phyloP scores from a whole-genome alignment of 2,329 filamentous ascomycete species.

The Fusarium praegraminearum region DNA sequence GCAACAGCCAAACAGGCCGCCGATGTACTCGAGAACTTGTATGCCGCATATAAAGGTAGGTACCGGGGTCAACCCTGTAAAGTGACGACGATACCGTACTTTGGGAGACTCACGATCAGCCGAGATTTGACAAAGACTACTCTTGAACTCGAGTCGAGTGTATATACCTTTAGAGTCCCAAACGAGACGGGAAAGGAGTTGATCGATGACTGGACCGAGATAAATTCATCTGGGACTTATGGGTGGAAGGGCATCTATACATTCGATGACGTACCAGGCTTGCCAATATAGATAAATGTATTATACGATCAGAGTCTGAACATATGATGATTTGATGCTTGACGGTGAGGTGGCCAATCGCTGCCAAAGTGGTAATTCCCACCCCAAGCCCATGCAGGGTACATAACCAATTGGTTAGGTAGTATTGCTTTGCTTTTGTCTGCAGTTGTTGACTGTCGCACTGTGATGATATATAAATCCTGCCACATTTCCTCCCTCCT shows the following conservation, averaged over 20 bases:
- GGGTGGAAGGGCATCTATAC: constrained; percentile 17
- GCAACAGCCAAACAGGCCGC: constrained; percentile 12
- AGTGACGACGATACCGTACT: constrained; percentile 29
- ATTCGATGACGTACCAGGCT: background rate
- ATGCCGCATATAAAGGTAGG: constrained; percentile 13
- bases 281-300: background rate
- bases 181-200: constrained; percentile 12
- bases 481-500: background rate
- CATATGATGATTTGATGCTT: background rate
- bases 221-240: background rate
- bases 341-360: background rate
- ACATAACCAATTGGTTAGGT: background rate
- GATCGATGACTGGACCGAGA: constrained; percentile 20
- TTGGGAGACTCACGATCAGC: constrained; percentile 26
- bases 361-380: background rate
- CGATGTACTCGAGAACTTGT: constrained; percentile 16
- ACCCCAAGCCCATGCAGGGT: background rate
- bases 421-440: background rate
- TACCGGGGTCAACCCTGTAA: constrained; percentile 1
- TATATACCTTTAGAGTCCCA: constrained; percentile 6
- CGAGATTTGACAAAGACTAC: background rate
- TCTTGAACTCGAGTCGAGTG: constrained; percentile 19
- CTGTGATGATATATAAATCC: background rate
- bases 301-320: background rate
- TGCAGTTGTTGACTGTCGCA: background rate